phyloP scores from a whole-genome alignment of 495 filamentous ascomycete species.

The Podospora pseudopauciseta region DNA sequence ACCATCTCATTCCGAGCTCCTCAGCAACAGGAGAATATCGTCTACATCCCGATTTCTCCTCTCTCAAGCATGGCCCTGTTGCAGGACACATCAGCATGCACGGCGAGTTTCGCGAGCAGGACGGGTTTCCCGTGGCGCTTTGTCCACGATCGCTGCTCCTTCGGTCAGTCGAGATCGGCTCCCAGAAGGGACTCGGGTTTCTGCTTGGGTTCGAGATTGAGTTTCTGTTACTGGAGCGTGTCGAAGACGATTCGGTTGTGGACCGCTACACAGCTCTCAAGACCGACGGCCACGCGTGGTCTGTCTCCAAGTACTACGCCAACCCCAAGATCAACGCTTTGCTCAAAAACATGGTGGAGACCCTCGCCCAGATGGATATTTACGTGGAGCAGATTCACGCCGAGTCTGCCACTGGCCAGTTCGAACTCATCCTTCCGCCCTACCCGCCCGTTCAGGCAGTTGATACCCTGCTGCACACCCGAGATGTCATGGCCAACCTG shows the following conservation, averaged over 20 bases:
- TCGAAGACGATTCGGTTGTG: slow-evolving; percentile 27
- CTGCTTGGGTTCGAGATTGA: slow-evolving; percentile 81
- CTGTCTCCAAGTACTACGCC: slow-evolving; percentile 52
- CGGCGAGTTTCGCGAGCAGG: slow-evolving; percentile 54
- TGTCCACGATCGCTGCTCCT: slow-evolving; percentile 60
- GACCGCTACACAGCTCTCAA: slow-evolving; percentile 30
- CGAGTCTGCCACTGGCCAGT: slow-evolving; percentile 72
- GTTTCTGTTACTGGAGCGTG: slow-evolving; percentile 61
- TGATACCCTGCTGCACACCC: slow-evolving; percentile 68
- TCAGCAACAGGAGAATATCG: slow-evolving; percentile 55
- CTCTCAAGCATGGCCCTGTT: slow-evolving; percentile 53
- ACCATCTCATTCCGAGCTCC: slow-evolving; percentile 44
- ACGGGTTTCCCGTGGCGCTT: slow-evolving; percentile 39
- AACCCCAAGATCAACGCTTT: slow-evolving; percentile 53
- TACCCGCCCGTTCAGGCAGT: slow-evolving; percentile 62
- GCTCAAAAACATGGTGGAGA: slow-evolving; percentile 59
- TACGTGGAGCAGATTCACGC: slow-evolving; percentile 71
- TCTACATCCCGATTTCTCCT: slow-evolving; percentile 58
- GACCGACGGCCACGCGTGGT: slow-evolving; percentile 61
- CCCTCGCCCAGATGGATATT: slow-evolving; percentile 59
- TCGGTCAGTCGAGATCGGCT: slow-evolving; percentile 47
- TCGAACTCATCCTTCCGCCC: slow-evolving; percentile 72
- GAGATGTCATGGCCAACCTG: slow-evolving; percentile 60
- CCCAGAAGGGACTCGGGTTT: slow-evolving; percentile 48
- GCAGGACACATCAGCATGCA: slow-evolving; percentile 57